These are phyloP conservation scores for Thymus mandschuricus DNA, from an alignment of 257 asterid species.

Conservation along the genomic window DNA sequence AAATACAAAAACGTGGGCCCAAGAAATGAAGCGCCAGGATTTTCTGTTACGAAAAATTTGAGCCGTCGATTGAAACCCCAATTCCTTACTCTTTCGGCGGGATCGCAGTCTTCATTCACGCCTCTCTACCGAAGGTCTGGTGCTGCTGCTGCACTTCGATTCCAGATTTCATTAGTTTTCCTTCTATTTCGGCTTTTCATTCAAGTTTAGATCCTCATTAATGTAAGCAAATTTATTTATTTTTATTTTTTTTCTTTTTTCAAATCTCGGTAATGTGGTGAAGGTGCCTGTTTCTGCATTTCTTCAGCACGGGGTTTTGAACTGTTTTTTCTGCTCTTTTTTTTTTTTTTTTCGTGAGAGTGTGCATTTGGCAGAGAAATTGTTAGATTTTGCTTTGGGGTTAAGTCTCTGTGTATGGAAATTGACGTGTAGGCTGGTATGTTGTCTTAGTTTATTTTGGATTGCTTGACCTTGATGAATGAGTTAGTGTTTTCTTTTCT, in stretches of 20 bases:
- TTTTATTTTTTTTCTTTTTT: neutral
- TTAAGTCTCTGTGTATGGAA: neutral
- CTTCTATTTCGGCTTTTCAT: neutral
- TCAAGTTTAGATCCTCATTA: neutral
- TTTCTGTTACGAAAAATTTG: too few relatives aligned
- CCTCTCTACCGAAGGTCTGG: neutral
- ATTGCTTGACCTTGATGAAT: conserved; percentile 2
- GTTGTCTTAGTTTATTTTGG: neutral
- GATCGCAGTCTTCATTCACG: conserved; percentile 9
- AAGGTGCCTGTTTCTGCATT: neutral
- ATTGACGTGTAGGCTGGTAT: neutral
- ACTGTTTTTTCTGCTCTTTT: neutral
- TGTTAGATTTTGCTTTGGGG: neutral
- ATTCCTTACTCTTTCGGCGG: conserved; percentile 22
- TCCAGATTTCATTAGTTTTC: neutral
- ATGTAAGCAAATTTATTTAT: too few relatives aligned
- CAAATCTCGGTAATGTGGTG: neutral
- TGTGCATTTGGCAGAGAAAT: neutral
- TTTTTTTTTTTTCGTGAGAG: neutral
- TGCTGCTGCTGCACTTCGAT: conserved; percentile 4
- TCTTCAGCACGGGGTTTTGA: neutral
- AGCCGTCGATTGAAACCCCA: conserved; percentile 2
- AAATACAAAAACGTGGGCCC: too few relatives aligned
- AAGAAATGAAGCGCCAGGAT: too few relatives aligned
- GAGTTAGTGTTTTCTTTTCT: neutral